phyloP scores from a whole-genome alignment of 2,329 filamentous ascomycete species.

The Stenocarpella maydis region DNA sequence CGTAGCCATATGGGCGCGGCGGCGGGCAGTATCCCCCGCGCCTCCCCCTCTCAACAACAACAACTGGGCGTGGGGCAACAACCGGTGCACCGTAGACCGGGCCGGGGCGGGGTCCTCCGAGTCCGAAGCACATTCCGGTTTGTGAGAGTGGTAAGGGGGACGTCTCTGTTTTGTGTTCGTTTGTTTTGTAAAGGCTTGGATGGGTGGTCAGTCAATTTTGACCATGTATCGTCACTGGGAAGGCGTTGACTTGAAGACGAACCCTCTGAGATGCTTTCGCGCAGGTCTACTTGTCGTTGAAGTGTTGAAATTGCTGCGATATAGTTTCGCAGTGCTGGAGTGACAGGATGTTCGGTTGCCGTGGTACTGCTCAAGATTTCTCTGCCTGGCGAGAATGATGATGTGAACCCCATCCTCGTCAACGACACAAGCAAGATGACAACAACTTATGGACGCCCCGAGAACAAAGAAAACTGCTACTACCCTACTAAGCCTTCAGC shows the following conservation, averaged over 20 bases:
- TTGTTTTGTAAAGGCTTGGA: background rate
- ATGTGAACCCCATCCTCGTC: too few relatives aligned
- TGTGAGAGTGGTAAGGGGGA: background rate
- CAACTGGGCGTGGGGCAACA: background rate
- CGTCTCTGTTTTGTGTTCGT: background rate
- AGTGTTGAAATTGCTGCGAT: too few relatives aligned
- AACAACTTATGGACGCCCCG: background rate
- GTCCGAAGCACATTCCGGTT: conserved; percentile 5
- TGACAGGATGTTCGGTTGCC: background rate
- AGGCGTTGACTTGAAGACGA: background rate
- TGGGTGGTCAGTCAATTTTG: background rate
- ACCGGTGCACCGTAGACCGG: background rate
- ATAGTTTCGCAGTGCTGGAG: too few relatives aligned
- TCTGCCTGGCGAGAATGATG: too few relatives aligned
- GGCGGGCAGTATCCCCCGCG: background rate
- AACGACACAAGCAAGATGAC: background rate
- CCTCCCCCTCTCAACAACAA: background rate
- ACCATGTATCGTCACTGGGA: fast-evolving
- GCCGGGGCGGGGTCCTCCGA: background rate
- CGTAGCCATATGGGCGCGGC: background rate
- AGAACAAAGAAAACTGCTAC: background rate
- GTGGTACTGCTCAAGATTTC: background rate
- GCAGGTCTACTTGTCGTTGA: too few relatives aligned
- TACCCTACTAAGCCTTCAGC: background rate
- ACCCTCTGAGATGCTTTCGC: background rate